Evolutionary conservation across 2,329 filamentous ascomycete species (phyloP).

Genomic region (Aspergillus clavatus): DNA sequence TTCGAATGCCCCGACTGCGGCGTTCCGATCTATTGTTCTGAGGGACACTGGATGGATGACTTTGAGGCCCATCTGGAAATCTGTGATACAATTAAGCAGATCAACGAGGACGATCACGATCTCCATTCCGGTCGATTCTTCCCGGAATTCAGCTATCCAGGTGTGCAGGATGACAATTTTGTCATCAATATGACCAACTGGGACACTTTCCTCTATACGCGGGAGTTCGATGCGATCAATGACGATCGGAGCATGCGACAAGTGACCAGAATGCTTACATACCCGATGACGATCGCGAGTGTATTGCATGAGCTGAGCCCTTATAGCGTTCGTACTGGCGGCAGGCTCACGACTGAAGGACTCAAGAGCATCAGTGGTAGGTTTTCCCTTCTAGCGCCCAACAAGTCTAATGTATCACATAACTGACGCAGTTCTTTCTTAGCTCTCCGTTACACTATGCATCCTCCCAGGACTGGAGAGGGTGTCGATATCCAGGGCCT

Average conservation of each 20-base stretch:
- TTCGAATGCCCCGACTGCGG: slow-evolving; percentile 98
- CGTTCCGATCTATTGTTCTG: slow-evolving; percentile 85
- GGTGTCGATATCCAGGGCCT: slow-evolving; percentile 71
- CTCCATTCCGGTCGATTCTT: slow-evolving; percentile 85
- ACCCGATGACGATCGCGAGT: slow-evolving; percentile 86
- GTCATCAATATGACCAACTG: slow-evolving; percentile 97
- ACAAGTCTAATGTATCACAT: not conserved
- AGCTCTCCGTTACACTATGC: slow-evolving; percentile 90
- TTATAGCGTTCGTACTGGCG: slow-evolving; percentile 71
- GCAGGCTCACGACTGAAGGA: slow-evolving; percentile 78
- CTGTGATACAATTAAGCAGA: slow-evolving; percentile 83
- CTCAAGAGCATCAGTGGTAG: slow-evolving; percentile 88
- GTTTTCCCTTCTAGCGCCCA: slow-evolving; percentile 27
- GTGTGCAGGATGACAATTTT: slow-evolving; percentile 83
- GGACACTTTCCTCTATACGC: slow-evolving; percentile 93
- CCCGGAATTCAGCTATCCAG: slow-evolving; percentile 88
- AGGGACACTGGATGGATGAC: slow-evolving; percentile 93
- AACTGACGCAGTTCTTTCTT: slow-evolving; percentile 8
- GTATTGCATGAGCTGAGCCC: slow-evolving; percentile 92
- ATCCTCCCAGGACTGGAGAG: slow-evolving; percentile 76
- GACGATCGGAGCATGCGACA: slow-evolving; percentile 87
- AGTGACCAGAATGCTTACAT: slow-evolving; percentile 86
- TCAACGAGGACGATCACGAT: slow-evolving; percentile 98
- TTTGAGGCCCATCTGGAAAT: slow-evolving; percentile 90
- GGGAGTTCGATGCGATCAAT: slow-evolving; percentile 87